Evolutionary conservation across 768 basidiomycete genomes (phyloP), one percentile per base, ranked within the genome.

Genomic region (Rhodotorula paludigena): DNA sequence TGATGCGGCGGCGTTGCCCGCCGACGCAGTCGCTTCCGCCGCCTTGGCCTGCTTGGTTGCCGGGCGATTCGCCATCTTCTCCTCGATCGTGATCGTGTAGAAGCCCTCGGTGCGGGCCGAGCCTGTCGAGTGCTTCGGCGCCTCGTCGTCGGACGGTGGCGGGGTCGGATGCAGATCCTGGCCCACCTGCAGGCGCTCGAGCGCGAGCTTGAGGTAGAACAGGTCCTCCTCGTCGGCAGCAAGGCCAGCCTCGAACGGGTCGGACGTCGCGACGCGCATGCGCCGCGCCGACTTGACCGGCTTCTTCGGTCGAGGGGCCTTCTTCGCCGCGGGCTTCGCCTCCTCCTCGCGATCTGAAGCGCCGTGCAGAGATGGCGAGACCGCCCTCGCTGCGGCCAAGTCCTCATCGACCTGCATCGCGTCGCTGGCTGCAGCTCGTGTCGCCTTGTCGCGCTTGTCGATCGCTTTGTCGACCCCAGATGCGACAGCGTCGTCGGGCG

Each of bases 61-160:
- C 0, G 90, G 72, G 8, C 68, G 64, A 55, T 73, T 69, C 55
- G 72, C 72, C 64, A 69, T 63, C 58, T 67, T 66, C 45, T 69
- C 72, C 36, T 68, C 72, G 64, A 73, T 51, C 10, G 68, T 66
- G 49, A 98, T 90, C 81, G 92, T 90, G 84, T 94, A 94, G 79
- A 87, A 92, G 7, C 96, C 94, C 78, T 97, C 90, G 2, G 92
- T 91, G 23, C 94, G 85, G 25, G 92, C 91, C 39, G 89, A 88
- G 32, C 93, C 92, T 2, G 89, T 88, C 56, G 85, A 72, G 76
- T 94, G 92, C 60, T 85, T 86, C 44, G 88, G 86, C 79, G 86
- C 57, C 44, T 75, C 74, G 54, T 75, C 73, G 54, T 49, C 67
- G 20, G 45, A 62, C 21, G 67, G 60, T 14, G 74, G 68, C 14